A percentile compares a stretch with the other conserved stretches of the same genome.
phyloP scores from a whole-genome alignment of 139 green algal species.

The Dunaliella sp. region DNA sequence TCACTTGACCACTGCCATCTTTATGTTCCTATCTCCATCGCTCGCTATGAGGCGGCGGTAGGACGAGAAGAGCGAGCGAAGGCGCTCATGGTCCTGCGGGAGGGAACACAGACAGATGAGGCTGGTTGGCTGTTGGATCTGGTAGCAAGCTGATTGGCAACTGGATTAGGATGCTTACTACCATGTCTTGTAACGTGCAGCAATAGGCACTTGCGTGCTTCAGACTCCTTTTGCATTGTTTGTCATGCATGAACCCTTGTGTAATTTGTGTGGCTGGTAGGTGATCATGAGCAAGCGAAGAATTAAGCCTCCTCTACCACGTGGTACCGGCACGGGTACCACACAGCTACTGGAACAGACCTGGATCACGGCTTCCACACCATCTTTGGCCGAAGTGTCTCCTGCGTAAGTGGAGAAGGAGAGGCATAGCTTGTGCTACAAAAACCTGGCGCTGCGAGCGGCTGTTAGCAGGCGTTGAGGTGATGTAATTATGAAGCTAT shows the following conservation, averaged over 20 bases:
- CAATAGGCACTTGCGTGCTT: too few relatives aligned
- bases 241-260: background rate
- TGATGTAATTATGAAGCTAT: too few relatives aligned
- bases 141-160: too few relatives aligned
- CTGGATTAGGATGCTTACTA: too few relatives aligned
- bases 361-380: background rate
- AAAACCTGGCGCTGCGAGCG: too few relatives aligned
- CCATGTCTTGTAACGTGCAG: too few relatives aligned
- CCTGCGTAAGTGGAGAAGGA: too few relatives aligned
- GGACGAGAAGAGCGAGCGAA: background rate
- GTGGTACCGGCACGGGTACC: too few relatives aligned
- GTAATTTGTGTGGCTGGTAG: background rate
- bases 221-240: too few relatives aligned
- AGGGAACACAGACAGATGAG: background rate
- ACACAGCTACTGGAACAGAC: background rate
- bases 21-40: background rate
- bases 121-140: background rate
- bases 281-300: background rate
- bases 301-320: too few relatives aligned
- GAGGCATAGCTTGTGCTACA: too few relatives aligned
- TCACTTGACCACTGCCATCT: background rate
- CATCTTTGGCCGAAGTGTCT: background rate
- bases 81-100: background rate
- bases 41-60: background rate
- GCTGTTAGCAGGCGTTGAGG: too few relatives aligned